A percentile compares a stretch with the other conserved stretches of the same genome.
phyloP scores from a whole-genome alignment of 1,284 basidiomycete species.

The Cutaneotrichosporon dermatis region DNA sequence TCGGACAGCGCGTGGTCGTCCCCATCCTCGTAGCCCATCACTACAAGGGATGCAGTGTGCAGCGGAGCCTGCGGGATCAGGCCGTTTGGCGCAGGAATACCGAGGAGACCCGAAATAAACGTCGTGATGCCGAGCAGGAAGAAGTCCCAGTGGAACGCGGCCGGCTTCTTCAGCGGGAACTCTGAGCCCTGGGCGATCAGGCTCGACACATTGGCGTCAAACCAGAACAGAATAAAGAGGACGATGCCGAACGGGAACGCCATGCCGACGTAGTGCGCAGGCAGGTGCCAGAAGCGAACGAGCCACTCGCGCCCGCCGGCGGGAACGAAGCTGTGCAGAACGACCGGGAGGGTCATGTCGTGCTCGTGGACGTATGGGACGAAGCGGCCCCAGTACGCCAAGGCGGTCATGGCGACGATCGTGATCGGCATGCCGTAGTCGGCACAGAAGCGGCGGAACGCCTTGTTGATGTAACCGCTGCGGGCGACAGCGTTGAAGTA shows the following conservation, averaged over 20 bases:
- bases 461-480: constrained; percentile 64
- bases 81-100: constrained; percentile 86
- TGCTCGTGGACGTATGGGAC: constrained; percentile 54
- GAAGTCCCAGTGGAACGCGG: constrained; percentile 85
- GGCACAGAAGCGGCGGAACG: constrained; percentile 67
- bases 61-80: constrained; percentile 95
- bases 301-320: constrained; percentile 76
- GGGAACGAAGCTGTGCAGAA: constrained; percentile 63
- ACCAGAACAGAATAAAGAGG: constrained; percentile 53
- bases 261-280: constrained; percentile 82
- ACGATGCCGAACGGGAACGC: constrained; percentile 55
- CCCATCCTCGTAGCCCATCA: constrained; percentile 61
- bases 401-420: constrained; percentile 63
- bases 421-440: constrained; percentile 89
- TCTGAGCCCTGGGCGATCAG: constrained; percentile 89
- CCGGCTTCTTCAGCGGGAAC: constrained; percentile 84
- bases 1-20: constrained; percentile 18
- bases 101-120: constrained; percentile 83
- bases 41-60: constrained; percentile 78
- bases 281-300: constrained; percentile 84
- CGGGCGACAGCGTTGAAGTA: constrained; percentile 65
- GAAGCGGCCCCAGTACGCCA: constrained; percentile 82
- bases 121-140: constrained; percentile 83
- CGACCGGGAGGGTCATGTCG: constrained; percentile 63
- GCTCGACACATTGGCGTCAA: constrained; percentile 54